Evolutionary conservation across 2,329 filamentous ascomycete species (phyloP).

Genomic region (Fonsecaea nubica): DNA sequence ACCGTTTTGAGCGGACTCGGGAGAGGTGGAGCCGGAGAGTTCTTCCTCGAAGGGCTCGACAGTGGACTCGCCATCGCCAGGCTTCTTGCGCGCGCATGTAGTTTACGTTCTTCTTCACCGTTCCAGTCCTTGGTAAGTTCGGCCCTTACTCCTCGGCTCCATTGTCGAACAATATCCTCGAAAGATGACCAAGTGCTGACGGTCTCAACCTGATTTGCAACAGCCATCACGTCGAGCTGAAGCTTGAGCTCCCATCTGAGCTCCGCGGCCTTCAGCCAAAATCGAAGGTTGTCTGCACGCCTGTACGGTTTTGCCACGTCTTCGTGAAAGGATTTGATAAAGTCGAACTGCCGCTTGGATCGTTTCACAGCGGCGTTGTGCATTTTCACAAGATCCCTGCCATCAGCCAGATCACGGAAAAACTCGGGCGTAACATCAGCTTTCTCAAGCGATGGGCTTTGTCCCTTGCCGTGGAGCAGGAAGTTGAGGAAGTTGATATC

Average conservation of each 20-base stretch:
- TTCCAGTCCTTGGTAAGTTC: constrained; percentile 80
- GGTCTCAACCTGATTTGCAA: constrained; percentile 70
- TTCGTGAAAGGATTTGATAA: constrained; percentile 87
- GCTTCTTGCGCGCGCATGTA: constrained; percentile 40
- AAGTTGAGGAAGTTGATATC: constrained; percentile 82
- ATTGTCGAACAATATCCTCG: constrained; percentile 79
- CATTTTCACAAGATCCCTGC: constrained; percentile 79
- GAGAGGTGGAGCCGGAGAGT: constrained; percentile 30
- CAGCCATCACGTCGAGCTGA: constrained; percentile 82
- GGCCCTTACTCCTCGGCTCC: constrained; percentile 81
- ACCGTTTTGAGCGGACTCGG: constrained; percentile 30
- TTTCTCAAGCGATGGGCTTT: constrained; percentile 22
- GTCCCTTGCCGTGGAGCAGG: constrained; percentile 54
- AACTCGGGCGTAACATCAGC: constrained; percentile 56
- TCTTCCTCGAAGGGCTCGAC: constrained; percentile 35
- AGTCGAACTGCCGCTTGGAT: constrained; percentile 84
- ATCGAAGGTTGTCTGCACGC: constrained; percentile 89
- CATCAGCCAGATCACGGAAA: constrained; percentile 75
- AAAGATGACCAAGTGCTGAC: constrained; percentile 76
- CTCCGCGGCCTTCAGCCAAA: constrained; percentile 95
- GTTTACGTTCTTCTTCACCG: constrained; percentile 41
- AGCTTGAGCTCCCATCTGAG: constrained; percentile 88
- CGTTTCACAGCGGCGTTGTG: constrained; percentile 89
- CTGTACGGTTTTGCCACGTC: constrained; percentile 95
- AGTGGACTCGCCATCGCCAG: constrained; percentile 39